Base-by-base conservation (phyloP, 139 green algal genomes). In the Chara braunii region DNA sequence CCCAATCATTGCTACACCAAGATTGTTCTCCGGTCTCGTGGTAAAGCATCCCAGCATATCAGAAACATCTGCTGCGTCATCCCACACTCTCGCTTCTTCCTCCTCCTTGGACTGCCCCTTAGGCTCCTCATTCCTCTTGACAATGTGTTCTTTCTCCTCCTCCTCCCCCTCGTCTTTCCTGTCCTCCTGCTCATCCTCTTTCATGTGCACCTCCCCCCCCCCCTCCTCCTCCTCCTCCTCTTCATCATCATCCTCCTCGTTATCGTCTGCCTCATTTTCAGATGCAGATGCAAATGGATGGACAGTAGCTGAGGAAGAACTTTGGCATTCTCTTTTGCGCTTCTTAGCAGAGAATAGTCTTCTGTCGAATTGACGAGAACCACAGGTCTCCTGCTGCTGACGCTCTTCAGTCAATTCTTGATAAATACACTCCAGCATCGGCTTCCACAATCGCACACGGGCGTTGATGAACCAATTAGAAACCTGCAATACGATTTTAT, bases 401-500 rank as follows among this genome's bases (percentile, higher is more conserved):
- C n/a, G n/a, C n/a, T n/a, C n/a, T n/a, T n/a, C n/a, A n/a, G n/a
- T n/a, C n/a, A n/a, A n/a, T n/a, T 48, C 40, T 18, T 48, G 18
- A 32, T 70, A 70, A 40, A 82, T 58, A 36, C 75, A 33, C 18
- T 72, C 28, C 18, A 83, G 61, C 31, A 83, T 60, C 3, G 77
- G 77, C 30, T 67, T 68, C 77, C 73, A 80, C 0, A 78, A 24
- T 3, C 77, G 36, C 37, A 78, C 72, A 23, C 77, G 59, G 2
- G 73, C 73, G 54, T 83, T 83, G 63, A 83, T 80, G 59, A 80
- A 80, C 65, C 72, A 83, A 37, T 83, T 80, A 2, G 60, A 62
- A 4, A 83, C 56, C 52, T 81, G 42, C 24, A 40, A n/a, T n/a
- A n/a, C n/a, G n/a, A n/a, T n/a, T 24, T 12, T 58, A 26, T 18